Conservation (phyloP, 2,329 filamentous ascomycete genomes). For the Phyllachora maydis region DNA sequence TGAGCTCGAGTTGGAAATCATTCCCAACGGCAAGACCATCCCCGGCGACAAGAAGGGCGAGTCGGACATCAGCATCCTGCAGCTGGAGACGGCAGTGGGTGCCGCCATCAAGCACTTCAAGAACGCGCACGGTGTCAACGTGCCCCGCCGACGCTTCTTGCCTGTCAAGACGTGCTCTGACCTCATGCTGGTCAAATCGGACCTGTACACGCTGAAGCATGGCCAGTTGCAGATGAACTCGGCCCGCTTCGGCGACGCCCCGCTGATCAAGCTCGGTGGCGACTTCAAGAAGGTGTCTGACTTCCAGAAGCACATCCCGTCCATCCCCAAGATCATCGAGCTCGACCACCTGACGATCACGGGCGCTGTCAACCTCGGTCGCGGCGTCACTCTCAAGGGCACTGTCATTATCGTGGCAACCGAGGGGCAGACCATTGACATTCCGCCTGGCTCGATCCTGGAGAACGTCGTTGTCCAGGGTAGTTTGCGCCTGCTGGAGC, state of each 20-base stretch:
- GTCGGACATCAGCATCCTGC: constrained; percentile 89
- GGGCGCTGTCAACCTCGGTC: constrained; percentile 87
- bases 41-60: constrained; percentile 99
- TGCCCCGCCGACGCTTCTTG: constrained; percentile 91
- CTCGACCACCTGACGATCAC: constrained; percentile 94
- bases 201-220: constrained; percentile 96
- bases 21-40: constrained; percentile 97
- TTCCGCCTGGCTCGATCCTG: constrained; percentile 87
- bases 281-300: constrained; percentile 99
- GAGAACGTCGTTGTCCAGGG: constrained; percentile 99
- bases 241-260: constrained; percentile 87
- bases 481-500: constrained; percentile 58
- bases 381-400: constrained; percentile 88
- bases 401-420: constrained; percentile 98
- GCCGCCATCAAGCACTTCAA: constrained; percentile 97
- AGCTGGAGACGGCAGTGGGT: constrained; percentile 96
- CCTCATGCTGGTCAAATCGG: constrained; percentile 98
- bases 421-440: constrained; percentile 93
- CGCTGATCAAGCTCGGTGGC: constrained; percentile 92
- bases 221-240: constrained; percentile 95
- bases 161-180: constrained; percentile 99
- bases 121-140: constrained; percentile 97
- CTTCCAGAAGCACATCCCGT: constrained; percentile 74
- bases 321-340: constrained; percentile 79
- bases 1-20: constrained; percentile 98